Percentiles rank a stretch among this genome's conserved stretches.
phyloP scores from a whole-genome alignment of 1,284 basidiomycete species.

The Singerocomus inundabilis region DNA sequence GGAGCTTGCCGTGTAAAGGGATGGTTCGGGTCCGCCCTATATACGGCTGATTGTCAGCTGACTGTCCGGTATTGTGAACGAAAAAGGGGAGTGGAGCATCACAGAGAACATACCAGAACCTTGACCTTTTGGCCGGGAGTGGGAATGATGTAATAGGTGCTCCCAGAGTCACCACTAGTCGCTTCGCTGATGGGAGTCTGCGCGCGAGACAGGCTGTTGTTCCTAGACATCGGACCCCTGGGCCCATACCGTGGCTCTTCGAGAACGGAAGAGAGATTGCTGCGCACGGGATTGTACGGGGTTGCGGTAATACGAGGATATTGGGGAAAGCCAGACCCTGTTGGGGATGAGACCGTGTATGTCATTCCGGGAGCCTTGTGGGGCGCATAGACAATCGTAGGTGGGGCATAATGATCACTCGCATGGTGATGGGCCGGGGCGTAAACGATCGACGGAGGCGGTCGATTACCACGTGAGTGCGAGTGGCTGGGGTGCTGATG shows the following conservation, averaged over 20 bases:
- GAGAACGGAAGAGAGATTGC: constrained; percentile 33
- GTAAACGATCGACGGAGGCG: constrained; percentile 52
- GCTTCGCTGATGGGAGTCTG: constrained; percentile 40
- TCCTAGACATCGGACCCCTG: constrained; percentile 33
- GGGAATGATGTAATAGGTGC: constrained; percentile 71
- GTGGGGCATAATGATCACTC: constrained; percentile 47
- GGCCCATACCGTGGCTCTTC: constrained; percentile 31
- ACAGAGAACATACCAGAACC: constrained; percentile 55
- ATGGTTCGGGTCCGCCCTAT: constrained; percentile 46
- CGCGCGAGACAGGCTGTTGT: constrained; percentile 21
- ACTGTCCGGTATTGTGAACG: constrained; percentile 7
- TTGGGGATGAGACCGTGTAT: constrained; percentile 54
- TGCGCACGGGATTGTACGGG: constrained; percentile 37
- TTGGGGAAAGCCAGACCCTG: constrained; percentile 37
- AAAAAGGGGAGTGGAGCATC: background rate
- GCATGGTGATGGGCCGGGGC: constrained; percentile 45
- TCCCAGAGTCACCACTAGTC: constrained; percentile 52
- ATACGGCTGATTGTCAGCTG: constrained; percentile 9
- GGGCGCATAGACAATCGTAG: constrained; percentile 45
- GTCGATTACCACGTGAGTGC: constrained; percentile 35
- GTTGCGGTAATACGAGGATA: constrained; percentile 35
- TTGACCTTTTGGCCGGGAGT: constrained; percentile 66
- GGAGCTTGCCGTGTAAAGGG: constrained; percentile 50
- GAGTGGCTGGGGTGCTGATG: constrained; percentile 38
- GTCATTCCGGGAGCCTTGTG: constrained; percentile 48